A percentile compares a stretch with the other conserved stretches of the same genome.
phyloP scores from a whole-genome alignment of 169 alveolate species.

The Eimeria acervulina region DNA sequence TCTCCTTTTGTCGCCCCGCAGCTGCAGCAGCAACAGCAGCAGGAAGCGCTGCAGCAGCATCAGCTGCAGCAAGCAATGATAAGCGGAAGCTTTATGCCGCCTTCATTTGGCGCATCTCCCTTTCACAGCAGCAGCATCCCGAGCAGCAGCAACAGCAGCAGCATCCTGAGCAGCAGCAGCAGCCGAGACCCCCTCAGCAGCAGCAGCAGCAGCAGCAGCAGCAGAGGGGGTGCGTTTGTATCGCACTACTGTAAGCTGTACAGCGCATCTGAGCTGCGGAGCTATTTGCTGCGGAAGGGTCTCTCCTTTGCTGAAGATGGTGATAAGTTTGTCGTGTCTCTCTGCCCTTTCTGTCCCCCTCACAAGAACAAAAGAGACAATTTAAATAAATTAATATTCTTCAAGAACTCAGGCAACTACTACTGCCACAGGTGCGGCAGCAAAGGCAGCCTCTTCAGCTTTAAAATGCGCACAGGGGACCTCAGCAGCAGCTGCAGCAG shows the following conservation, averaged over 20 bases:
- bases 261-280: conserved; percentile 2
- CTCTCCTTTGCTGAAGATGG: conserved; percentile 89
- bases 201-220: conserved; percentile 22
- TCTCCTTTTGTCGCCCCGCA: not conserved
- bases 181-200: not conserved
- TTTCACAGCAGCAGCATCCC: not conserved
- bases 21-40: not conserved
- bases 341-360: conserved; percentile 93
- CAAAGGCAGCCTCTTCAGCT: conserved; percentile 93
- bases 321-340: conserved; percentile 89
- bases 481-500: conserved; percentile 62
- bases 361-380: conserved; percentile 91
- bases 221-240: conserved; percentile 16
- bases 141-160: too few relatives aligned
- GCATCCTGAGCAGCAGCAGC: too few relatives aligned
- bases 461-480: conserved; percentile 92
- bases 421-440: conserved; percentile 93
- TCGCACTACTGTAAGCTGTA: conserved; percentile 16
- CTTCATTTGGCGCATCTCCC: not conserved
- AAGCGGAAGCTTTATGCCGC: not conserved
- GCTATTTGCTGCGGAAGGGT: conserved; percentile 89
- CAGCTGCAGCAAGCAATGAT: conserved; percentile 20
- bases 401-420: conserved; percentile 92
- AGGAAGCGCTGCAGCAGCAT: conserved; percentile 20
- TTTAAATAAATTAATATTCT: conserved; percentile 90